Evolutionary conservation across 768 basidiomycete species (phyloP).

Genomic region (Rhodosporidiobolus sp.): DNA sequence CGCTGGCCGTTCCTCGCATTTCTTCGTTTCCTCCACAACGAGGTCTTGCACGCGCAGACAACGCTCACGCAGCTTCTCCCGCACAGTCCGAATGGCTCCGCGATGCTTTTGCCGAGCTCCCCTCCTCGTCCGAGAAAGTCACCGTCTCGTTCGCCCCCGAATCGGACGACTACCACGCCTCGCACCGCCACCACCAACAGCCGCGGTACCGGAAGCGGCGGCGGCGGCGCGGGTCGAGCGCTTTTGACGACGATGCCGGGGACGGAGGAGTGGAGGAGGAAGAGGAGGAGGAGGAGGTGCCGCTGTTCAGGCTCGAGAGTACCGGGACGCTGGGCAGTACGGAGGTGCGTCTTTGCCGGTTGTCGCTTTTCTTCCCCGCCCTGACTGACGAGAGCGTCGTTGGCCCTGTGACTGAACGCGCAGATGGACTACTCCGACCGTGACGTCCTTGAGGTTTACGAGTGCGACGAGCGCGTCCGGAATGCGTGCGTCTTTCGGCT

Average conservation of each 20-base stretch:
- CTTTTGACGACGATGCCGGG: not conserved
- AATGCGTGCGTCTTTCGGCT: slow-evolving; percentile 60
- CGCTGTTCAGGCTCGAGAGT: slow-evolving; percentile 75
- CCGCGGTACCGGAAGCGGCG: slow-evolving; percentile 35
- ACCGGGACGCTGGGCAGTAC: slow-evolving; percentile 78
- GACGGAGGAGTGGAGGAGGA: slow-evolving; percentile 44
- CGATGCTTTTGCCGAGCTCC: slow-evolving; percentile 85
- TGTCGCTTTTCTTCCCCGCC: not conserved
- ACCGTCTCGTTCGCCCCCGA: slow-evolving; percentile 73
- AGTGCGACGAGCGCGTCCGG: slow-evolving; percentile 64
- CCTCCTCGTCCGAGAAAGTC: slow-evolving; percentile 79
- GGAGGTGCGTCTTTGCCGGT: slow-evolving; percentile 57
- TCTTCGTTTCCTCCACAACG: not conserved
- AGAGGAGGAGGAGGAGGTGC: slow-evolving; percentile 51
- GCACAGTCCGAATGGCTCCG: slow-evolving; percentile 81
- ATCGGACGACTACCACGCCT: not conserved
- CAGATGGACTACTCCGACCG: slow-evolving; percentile 92
- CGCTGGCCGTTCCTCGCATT: slow-evolving; percentile 17
- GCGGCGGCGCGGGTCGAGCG: slow-evolving; percentile 22
- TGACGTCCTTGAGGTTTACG: slow-evolving; percentile 85
- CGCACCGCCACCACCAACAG: slow-evolving; percentile 17
- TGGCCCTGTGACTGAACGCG: not conserved
- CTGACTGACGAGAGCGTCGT: not conserved
- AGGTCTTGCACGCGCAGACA: too few relatives aligned
- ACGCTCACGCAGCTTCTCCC: not conserved